Evolutionary conservation across 1,139 yeast species (phyloP).

Genomic region (Saccharomycopsis hybrid): DNA sequence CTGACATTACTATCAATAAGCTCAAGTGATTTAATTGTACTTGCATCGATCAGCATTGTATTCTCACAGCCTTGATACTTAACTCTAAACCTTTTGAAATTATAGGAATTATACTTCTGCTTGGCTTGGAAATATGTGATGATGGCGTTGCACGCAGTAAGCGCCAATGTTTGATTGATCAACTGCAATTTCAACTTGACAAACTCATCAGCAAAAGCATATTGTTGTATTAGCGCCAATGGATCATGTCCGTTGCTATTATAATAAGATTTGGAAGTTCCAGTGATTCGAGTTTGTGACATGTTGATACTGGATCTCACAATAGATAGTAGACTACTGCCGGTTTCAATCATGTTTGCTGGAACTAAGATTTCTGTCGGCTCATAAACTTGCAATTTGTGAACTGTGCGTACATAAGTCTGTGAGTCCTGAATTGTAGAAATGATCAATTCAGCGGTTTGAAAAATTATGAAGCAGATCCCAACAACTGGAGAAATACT

Average conservation of each 20-base stretch:
- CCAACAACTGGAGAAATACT: constrained; percentile 27
- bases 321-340: constrained; percentile 33
- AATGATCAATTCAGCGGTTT: constrained; percentile 33
- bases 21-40: constrained; percentile 34
- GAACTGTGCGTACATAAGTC: constrained; percentile 39
- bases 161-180: constrained; percentile 28
- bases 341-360: constrained; percentile 11
- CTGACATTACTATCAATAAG: constrained; percentile 24
- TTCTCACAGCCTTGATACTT: constrained; percentile 36
- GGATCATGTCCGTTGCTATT: background rate
- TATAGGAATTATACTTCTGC: constrained; percentile 9
- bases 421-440: constrained; percentile 37
- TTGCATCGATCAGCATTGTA: constrained; percentile 36
- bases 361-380: constrained; percentile 37
- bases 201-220: constrained; percentile 24
- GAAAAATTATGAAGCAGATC: constrained; percentile 32
- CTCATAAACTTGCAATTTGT: constrained; percentile 33
- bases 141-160: constrained; percentile 34
- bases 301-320: constrained; percentile 31
- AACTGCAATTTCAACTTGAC: constrained; percentile 24
- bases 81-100: constrained; percentile 31
- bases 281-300: constrained; percentile 9
- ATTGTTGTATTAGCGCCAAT: constrained; percentile 23
- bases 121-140: constrained; percentile 25
- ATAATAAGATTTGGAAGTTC: background rate